Conservation (phyloP, 208 protist genomes). For the Tetramitus jugosus region DNA sequence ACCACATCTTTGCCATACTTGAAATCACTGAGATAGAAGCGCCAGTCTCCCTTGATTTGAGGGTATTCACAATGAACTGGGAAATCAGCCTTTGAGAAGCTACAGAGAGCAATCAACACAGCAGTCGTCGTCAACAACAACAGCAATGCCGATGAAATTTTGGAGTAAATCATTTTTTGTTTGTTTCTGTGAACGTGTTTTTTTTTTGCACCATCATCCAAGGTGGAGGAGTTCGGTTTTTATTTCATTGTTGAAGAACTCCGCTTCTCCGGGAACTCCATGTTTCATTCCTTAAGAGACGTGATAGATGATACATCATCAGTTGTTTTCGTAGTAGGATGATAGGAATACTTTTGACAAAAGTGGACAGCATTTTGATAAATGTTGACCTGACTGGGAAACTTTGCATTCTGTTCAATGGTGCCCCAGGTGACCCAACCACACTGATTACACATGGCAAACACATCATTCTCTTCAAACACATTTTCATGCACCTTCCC, state of each 20-base stretch:
- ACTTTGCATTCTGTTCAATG: background rate
- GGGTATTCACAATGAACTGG: background rate
- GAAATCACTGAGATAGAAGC: background rate
- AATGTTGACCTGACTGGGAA: background rate
- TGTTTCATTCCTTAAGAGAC: no score
- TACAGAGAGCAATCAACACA: no score
- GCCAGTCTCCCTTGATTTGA: background rate
- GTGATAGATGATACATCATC: no score
- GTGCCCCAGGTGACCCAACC: background rate
- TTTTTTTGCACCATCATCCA: no score
- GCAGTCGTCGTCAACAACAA: no score
- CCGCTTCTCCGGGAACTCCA: no score
- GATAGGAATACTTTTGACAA: background rate
- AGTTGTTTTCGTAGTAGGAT: no score
- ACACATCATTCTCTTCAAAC: background rate
- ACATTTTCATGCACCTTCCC: background rate
- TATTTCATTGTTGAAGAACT: no score
- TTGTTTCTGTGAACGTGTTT: no score
- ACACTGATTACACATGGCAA: background rate
- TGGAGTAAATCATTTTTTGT: no score
- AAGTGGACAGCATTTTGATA: background rate
- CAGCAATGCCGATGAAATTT: no score
- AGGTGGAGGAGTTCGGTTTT: no score
- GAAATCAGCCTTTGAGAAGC: background rate
- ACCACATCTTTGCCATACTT: background rate